A percentile compares a stretch with the other conserved stretches of the same genome.
phyloP scores from a whole-genome alignment of 495 filamentous ascomycete genomes.

The Cudoniella acicularis region DNA sequence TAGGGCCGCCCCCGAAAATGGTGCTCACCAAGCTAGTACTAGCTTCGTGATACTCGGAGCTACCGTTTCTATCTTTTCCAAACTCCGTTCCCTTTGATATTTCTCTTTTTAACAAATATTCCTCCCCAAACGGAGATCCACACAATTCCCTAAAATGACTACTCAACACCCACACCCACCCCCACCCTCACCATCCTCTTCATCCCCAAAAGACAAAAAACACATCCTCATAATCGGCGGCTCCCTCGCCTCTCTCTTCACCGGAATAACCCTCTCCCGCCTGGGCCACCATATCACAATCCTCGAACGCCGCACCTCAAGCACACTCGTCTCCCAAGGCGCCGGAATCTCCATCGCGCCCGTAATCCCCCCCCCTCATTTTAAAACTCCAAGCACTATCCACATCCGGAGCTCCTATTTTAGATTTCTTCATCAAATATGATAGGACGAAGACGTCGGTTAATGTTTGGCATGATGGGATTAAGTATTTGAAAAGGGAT shows the following conservation, averaged over 20 bases:
- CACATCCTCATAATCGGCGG: constrained; percentile 30
- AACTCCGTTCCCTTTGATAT: no score
- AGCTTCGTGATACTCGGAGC: no score
- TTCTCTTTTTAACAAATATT: no score
- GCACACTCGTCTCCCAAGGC: constrained; percentile 50
- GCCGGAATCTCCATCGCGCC: constrained; percentile 45
- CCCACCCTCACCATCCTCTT: no score
- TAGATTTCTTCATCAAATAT: constrained; percentile 33
- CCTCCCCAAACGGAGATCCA: no score
- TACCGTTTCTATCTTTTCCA: no score
- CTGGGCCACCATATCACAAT: constrained; percentile 46
- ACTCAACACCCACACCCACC: no score
- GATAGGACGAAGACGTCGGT: constrained; percentile 34
- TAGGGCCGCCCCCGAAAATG: no score
- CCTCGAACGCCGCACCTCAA: constrained; percentile 43
- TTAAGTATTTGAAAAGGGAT: neutral
- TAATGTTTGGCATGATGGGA: constrained; percentile 31
- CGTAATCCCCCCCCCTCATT: neutral
- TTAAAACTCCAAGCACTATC: neutral
- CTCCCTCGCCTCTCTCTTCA: constrained; percentile 39
- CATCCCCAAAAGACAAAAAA: neutral
- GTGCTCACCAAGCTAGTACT: no score
- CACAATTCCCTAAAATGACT: no score
- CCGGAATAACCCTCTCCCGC: constrained; percentile 41
- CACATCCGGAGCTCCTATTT: constrained; percentile 23